Percentiles rank a stretch among this genome's conserved stretches.
Conservation (phyloP, 129 eudicot genomes). For the Cynara cardunculus region DNA sequence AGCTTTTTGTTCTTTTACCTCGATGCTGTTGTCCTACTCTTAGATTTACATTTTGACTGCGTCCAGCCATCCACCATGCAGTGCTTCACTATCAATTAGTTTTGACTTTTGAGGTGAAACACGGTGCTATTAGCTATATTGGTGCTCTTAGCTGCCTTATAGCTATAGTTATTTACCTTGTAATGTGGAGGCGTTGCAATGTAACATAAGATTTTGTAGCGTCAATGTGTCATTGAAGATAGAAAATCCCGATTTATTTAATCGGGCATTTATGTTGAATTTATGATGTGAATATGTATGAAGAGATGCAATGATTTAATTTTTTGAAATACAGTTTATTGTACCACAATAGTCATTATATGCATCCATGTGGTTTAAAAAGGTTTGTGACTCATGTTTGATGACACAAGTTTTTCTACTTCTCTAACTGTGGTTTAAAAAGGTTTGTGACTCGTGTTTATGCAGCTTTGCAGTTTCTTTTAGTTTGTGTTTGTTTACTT, state of each 20-base stretch:
- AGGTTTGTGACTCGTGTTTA: not conserved
- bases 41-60: not conserved
- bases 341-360: not conserved
- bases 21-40: not conserved
- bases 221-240: not conserved
- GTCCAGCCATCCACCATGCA: not conserved
- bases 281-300: not conserved
- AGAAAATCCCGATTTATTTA: not conserved
- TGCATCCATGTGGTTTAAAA: not conserved
- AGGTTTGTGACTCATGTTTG: not conserved
- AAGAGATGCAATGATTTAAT: too few species aligned
- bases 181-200: not conserved
- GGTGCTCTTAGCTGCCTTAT: too few species aligned
- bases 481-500: not conserved
- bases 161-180: too few species aligned
- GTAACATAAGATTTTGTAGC: not conserved
- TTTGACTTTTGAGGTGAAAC: not conserved
- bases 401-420: not conserved
- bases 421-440: not conserved
- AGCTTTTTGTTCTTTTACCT: not conserved
- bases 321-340: too few species aligned
- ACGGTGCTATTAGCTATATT: not conserved
- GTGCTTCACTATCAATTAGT: not conserved
- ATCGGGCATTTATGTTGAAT: not conserved
- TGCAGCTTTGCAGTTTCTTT: not conserved